phyloP scores from a whole-genome alignment of 2,329 filamentous ascomycete genomes.

The Berkeleyomyces basicola region DNA sequence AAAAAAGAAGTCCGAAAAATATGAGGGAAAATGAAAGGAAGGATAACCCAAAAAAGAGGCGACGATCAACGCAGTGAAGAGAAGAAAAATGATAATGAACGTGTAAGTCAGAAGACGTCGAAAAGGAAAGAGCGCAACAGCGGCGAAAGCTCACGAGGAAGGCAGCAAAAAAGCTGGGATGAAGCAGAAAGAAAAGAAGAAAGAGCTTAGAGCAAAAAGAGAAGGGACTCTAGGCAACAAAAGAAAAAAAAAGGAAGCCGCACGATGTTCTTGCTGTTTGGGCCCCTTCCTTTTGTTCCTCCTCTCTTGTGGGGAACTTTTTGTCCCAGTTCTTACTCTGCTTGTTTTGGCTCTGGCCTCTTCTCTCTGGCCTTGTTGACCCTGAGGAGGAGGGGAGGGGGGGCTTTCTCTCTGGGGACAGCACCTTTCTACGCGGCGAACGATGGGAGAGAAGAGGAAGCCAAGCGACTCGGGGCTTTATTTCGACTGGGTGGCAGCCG shows the following conservation, averaged over 20 bases:
- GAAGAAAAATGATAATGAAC: neutral
- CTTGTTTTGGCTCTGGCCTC: conserved; percentile 2
- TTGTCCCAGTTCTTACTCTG: neutral
- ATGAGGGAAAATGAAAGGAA: conserved; percentile 12
- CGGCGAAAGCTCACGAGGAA: conserved; percentile 4
- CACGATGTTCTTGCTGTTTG: neutral
- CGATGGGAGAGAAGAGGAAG: neutral
- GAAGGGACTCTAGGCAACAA: neutral
- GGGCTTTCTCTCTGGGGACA: too few relatives aligned
- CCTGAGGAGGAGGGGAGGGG: neutral
- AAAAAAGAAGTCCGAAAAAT: conserved; percentile 10
- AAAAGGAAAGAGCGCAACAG: conserved; percentile 10
- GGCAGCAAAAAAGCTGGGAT: neutral
- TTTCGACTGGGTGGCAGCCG: neutral
- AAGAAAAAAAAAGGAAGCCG: neutral
- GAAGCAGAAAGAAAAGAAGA: neutral
- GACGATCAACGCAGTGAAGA: conserved; percentile 17
- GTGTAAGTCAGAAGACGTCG: conserved; percentile 14
- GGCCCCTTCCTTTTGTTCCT: conserved; percentile 1
- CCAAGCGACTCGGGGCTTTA: neutral
- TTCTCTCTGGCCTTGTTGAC: neutral
- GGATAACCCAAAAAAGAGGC: conserved; percentile 16
- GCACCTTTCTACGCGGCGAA: neutral
- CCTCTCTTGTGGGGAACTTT: neutral
- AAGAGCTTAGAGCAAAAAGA: neutral